Evolutionary conservation across 2,329 filamentous ascomycete genomes (phyloP), one percentile per base, ranked within the genome.

Genomic region (Aphanoascus verrucosus): DNA sequence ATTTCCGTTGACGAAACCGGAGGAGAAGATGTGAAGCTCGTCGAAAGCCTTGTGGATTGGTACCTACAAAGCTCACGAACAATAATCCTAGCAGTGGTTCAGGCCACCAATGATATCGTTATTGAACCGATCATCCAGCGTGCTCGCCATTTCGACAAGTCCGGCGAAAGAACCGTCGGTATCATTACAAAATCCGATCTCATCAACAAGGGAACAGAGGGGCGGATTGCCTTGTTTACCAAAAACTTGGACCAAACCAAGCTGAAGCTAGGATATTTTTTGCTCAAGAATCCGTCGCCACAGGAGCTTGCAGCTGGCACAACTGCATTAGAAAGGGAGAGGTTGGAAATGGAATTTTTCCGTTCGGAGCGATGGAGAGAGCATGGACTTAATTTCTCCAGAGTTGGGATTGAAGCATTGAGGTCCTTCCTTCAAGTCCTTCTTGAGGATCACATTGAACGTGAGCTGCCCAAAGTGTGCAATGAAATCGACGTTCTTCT

Each of bases 101-200:
- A 69, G 0, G 69, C 70, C 8, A 71, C 69, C 31, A 67, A 69
- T 2, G 74, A 78, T 49, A 64, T 74, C 28, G 69, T 68, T 0
- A 76, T 67, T 0, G 72, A 77, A 49, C 68, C 72, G 34, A 75
- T 77, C 37, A 60, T 77, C 1, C 61, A 69, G 23, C 59, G 71
- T 40, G 72, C 73, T 0, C 60, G 63, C 17, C 59, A 67, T 9
- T 56, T 60, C 20, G 73, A 76, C 57, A 57, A 55, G 0, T 54
- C 58, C 3, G 70, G 72, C 0, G 56, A 60, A 32, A 62, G 74
- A 40, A 76, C 73, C 0, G 51, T 77, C 0, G 71, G 72, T 0
- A 65, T 77, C 2, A 67, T 84, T 0, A 84, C 81, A 0, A 84
- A 84, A 58, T 76, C 79, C 0, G 82, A 85, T 54, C 65, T 83